These are phyloP conservation scores for Colletotrichum cordylinicola DNA, from an alignment of 2,329 filamentous ascomycete genomes.

Conservation along the genomic window DNA sequence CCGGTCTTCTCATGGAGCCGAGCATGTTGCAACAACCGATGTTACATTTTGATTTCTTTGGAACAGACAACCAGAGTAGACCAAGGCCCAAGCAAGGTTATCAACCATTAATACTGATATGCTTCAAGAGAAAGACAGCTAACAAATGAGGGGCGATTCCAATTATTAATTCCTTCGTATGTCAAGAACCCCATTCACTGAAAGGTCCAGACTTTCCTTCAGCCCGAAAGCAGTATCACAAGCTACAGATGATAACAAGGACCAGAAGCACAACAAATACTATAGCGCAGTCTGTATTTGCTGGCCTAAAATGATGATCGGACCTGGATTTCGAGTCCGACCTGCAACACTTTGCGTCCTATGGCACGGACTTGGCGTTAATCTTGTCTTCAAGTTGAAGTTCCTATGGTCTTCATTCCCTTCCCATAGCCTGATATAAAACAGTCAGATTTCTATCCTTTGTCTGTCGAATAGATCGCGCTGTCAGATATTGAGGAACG, in stretches of 20 bases:
- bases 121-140: not conserved
- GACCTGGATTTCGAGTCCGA: not conserved
- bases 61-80: not conserved
- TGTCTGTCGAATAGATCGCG: too few relatives aligned
- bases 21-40: not conserved
- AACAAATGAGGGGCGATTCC: not conserved
- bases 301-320: not conserved
- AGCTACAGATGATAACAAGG: not conserved
- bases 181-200: not conserved
- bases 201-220: not conserved
- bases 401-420: too few relatives aligned
- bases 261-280: not conserved
- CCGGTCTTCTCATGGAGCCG: too few relatives aligned
- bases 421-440: too few relatives aligned
- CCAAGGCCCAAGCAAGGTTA: not conserved
- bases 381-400: not conserved
- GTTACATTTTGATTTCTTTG: not conserved
- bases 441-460: too few relatives aligned
- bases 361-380: not conserved
- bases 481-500: too few relatives aligned
- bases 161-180: too few relatives aligned
- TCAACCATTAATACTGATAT: not conserved
- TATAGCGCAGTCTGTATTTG: not conserved
- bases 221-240: not conserved
- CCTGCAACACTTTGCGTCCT: not conserved